phyloP scores from a whole-genome alignment of 768 basidiomycete genomes.

The Calvatia gigantea region DNA sequence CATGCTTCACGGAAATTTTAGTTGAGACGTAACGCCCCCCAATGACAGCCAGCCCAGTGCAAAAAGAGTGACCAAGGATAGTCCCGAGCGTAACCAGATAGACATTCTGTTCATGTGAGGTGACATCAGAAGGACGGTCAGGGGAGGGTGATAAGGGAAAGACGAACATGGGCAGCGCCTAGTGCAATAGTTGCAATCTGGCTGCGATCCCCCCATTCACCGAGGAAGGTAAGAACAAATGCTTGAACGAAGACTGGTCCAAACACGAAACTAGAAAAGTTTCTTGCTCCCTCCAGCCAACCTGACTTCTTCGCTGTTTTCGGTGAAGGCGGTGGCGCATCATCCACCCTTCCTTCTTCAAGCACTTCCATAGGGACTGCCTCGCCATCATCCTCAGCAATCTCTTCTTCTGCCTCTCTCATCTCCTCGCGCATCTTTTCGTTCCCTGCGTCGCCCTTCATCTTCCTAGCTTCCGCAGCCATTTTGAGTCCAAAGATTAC shows the following conservation, averaged over 20 bases:
- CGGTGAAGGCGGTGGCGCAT: slow-evolving; percentile 15
- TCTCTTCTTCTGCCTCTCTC: slow-evolving; percentile 94
- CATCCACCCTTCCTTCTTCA: slow-evolving; percentile 58
- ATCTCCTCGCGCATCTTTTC: slow-evolving; percentile 92
- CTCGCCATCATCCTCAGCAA: slow-evolving; percentile 69
- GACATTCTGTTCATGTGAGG: slow-evolving; percentile 61
- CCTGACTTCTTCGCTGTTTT: slow-evolving; percentile 19
- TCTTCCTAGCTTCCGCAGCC: slow-evolving; percentile 78
- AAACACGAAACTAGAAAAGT: slow-evolving; percentile 77
- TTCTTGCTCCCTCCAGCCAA: slow-evolving; percentile 62
- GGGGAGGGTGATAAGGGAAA: background rate
- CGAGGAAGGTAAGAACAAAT: slow-evolving; percentile 94
- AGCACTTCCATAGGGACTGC: slow-evolving; percentile 68
- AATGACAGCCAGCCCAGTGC: slow-evolving; percentile 88
- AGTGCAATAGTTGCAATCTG: slow-evolving; percentile 97
- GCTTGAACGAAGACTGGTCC: slow-evolving; percentile 96
- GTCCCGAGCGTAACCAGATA: slow-evolving; percentile 91
- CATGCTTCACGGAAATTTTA: slow-evolving; percentile 93
- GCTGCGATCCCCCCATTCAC: slow-evolving; percentile 98
- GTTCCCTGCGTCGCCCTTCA: slow-evolving; percentile 58
- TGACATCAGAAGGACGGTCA: background rate
- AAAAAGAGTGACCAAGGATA: slow-evolving; percentile 80
- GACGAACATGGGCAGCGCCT: slow-evolving; percentile 85
- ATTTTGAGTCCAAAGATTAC: slow-evolving; percentile 89
- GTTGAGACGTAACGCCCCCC: slow-evolving; percentile 91